Percentiles rank a stretch among this genome's conserved stretches.
Conservation (phyloP, 345 rosid genomes). For the Raphanus sativus region DNA sequence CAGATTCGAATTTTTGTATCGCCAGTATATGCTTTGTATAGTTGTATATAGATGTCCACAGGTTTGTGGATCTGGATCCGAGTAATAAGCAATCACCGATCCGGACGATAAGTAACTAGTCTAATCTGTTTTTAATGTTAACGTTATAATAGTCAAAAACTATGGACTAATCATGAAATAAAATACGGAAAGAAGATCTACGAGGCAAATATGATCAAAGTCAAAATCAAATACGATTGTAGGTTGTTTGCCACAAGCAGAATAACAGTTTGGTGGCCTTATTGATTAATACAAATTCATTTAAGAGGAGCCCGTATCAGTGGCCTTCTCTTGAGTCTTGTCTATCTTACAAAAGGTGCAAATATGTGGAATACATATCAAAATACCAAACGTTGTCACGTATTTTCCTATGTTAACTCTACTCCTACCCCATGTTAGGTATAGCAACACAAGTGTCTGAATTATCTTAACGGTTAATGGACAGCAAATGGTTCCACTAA, state of each 20-base stretch:
- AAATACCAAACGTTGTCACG: no score
- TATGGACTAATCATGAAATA: not conserved
- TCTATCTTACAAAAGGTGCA: not conserved
- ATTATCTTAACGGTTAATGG: not conserved
- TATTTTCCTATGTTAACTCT: no score
- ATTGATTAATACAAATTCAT: not conserved
- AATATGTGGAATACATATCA: no score
- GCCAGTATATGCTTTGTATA: not conserved
- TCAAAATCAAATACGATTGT: not conserved
- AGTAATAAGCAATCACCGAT: not conserved
- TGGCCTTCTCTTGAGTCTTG: not conserved
- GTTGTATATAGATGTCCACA: not conserved
- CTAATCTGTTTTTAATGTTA: not conserved
- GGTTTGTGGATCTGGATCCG: not conserved
- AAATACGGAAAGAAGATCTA: not conserved
- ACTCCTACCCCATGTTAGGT: not conserved
- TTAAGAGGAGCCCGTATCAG: not conserved
- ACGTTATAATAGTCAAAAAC: not conserved
- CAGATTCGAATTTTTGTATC: slow-evolving; percentile 5
- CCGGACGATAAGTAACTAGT: not conserved
- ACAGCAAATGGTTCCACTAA: not conserved
- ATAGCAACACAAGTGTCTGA: not conserved
- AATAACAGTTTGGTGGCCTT: not conserved
- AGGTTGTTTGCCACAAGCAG: not conserved
- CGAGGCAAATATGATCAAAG: not conserved